phyloP scores from a whole-genome alignment of 2,329 filamentous ascomycete genomes.

The Verticillium tricorpus region DNA sequence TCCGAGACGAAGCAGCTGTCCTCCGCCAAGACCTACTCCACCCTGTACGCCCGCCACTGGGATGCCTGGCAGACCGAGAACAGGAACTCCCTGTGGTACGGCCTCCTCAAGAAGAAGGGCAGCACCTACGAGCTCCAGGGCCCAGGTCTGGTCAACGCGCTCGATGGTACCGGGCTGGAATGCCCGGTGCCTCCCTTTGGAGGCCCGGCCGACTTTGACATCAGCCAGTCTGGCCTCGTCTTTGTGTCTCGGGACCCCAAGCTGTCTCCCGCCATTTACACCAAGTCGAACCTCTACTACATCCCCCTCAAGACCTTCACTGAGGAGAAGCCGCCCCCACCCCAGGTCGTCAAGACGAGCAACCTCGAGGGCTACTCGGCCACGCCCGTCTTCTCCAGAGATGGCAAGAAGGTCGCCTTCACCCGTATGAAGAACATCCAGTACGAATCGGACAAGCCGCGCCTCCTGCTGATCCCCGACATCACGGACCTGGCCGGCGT shows the following conservation, averaged over 20 bases:
- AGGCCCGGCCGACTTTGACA: conserved; percentile 74
- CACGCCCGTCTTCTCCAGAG: conserved; percentile 67
- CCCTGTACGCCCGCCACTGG: conserved; percentile 79
- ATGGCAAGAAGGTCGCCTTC: conserved; percentile 69
- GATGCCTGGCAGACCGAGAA: conserved; percentile 69
- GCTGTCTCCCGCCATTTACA: conserved; percentile 67
- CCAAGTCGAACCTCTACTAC: conserved; percentile 78
- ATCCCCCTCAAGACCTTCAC: conserved; percentile 60
- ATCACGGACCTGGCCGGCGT: conserved; percentile 52
- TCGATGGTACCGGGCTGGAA: conserved; percentile 55
- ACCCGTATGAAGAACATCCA: conserved; percentile 70
- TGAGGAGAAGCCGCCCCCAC: conserved; percentile 43
- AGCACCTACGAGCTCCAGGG: conserved; percentile 36
- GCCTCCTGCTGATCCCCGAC: conserved; percentile 61
- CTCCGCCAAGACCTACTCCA: conserved; percentile 66
- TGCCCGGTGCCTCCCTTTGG: conserved; percentile 76
- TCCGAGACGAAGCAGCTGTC: conserved; percentile 55
- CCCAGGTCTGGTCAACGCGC: conserved; percentile 55
- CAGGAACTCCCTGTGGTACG: conserved; percentile 69
- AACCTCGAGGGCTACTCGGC: conserved; percentile 60
- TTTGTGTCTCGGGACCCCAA: conserved; percentile 74
- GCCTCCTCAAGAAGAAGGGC: conserved; percentile 46
- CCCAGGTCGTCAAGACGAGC: conserved; percentile 51
- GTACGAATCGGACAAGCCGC: conserved; percentile 78
- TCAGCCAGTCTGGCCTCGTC: conserved; percentile 59